These are phyloP conservation scores for Rosa lucieae DNA, from an alignment of 306 rosid genomes.

Conservation along the genomic window DNA sequence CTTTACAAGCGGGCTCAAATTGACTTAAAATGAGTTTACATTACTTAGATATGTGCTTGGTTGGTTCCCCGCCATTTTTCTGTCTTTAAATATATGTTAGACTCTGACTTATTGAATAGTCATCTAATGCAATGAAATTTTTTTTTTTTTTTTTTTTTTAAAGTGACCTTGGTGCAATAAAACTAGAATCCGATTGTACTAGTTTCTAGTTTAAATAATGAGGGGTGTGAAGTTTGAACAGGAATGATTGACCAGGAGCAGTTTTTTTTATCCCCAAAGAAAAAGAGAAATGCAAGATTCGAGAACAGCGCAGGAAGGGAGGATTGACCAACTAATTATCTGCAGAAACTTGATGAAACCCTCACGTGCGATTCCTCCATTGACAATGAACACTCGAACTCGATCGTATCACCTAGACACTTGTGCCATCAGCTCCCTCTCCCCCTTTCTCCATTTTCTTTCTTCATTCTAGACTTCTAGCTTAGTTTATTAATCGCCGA, in stretches of 20 bases:
- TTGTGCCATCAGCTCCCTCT: slow-evolving; percentile 14
- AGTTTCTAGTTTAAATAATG: not conserved
- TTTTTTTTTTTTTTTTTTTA: too few relatives aligned
- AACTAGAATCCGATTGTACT: not conserved
- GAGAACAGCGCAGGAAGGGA: slow-evolving; percentile 24
- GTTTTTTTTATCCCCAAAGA: not conserved
- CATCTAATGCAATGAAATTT: too few relatives aligned
- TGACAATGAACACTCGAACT: slow-evolving; percentile 20
- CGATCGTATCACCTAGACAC: not conserved
- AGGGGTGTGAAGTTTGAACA: not conserved
- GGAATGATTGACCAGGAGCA: slow-evolving; percentile 30
- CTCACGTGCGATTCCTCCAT: slow-evolving; percentile 45
- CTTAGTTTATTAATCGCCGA: slow-evolving; percentile 6
- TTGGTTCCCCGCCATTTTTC: too few relatives aligned
- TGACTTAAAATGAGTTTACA: too few relatives aligned
- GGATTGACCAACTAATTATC: slow-evolving; percentile 31
- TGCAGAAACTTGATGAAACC: slow-evolving; percentile 12
- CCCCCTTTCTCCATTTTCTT: not conserved
- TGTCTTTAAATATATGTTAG: too few relatives aligned
- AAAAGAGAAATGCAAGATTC: slow-evolving; percentile 31
- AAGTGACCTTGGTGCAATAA: not conserved
- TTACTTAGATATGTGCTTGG: too few relatives aligned
- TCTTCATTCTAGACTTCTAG: not conserved
- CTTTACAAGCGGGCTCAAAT: too few relatives aligned
- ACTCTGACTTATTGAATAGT: too few relatives aligned